A percentile compares a stretch with the other conserved stretches of the same genome.
phyloP scores from a whole-genome alignment of 257 asterid species.

The Lavandula angustifolia region DNA sequence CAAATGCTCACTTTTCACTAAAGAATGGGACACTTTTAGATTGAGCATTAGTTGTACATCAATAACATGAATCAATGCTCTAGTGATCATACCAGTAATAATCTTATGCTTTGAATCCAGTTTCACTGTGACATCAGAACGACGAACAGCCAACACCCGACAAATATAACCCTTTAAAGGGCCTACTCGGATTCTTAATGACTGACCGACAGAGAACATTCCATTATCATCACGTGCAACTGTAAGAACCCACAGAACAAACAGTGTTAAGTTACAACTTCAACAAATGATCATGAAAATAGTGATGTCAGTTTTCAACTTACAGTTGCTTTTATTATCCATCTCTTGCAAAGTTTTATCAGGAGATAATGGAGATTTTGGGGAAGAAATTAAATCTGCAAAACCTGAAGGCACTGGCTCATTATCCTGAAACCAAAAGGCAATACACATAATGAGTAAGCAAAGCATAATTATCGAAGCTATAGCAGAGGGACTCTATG shows the following conservation, averaged over 20 bases:
- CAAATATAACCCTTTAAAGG: conserved; percentile 93
- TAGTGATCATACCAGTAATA: conserved; percentile 63
- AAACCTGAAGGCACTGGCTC: conserved; percentile 63
- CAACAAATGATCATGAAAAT: conserved; percentile 22
- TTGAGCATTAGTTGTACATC: conserved; percentile 9
- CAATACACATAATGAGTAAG: conserved; percentile 7
- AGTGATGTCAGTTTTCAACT: conserved; percentile 35
- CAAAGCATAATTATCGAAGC: background rate
- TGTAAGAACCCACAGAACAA: conserved; percentile 29
- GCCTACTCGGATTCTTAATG: conserved; percentile 82
- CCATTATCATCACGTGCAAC: conserved; percentile 70
- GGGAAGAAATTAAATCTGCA: conserved; percentile 66
- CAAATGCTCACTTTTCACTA: conserved; percentile 85
- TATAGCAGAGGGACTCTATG: conserved; percentile 10
- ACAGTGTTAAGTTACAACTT: conserved; percentile 23
- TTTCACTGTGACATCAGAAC: conserved; percentile 90
- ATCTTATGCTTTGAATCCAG: conserved; percentile 93
- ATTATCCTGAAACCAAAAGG: conserved; percentile 48
- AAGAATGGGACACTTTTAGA: conserved; percentile 29
- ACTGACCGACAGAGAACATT: conserved; percentile 83
- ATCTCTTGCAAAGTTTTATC: conserved; percentile 62
- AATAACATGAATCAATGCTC: conserved; percentile 19
- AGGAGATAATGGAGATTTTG: conserved; percentile 76
- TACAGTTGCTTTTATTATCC: conserved; percentile 65
- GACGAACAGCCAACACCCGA: conserved; percentile 88